Base-by-base conservation (phyloP, 208 protist species). In the Acanthamoeba culbertsoni region DNA sequence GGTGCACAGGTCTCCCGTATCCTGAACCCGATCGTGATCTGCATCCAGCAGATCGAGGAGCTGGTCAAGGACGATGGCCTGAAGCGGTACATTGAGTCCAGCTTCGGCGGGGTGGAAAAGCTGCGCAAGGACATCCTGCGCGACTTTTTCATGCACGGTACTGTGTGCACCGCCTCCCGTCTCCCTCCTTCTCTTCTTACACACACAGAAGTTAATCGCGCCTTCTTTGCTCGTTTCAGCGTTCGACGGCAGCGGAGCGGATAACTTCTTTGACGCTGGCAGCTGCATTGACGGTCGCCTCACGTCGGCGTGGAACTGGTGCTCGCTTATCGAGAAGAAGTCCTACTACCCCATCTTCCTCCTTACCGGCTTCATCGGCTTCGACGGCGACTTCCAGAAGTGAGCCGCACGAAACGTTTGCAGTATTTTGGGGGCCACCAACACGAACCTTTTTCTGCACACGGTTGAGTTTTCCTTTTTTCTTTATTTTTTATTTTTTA, bases 291-390 rank as follows among this genome's bases (percentile, higher is more conserved):
- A 99, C 95, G 99, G 99, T 43, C 97, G 99, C 37, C 95, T 99
- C 40, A 99, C 99, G 5, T 99, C 97, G 28, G 98, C 98, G 48
- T 99, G 99, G 98, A 99, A 99, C 93, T 99, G 98, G 98, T 99
- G 98, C 92, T 96, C 97, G 14, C 93, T 98, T 65, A 93, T 99
- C 51, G 95, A 98, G 53, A 99, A 99, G 95, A 99, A 99, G 93
- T n/a, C 84, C 31, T 99, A 98, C 94, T 99, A 98, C 90, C 97
- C 98, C 33, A 96, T 99, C 1, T 99, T 99, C 96, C 95, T 99
- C 51, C 93, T 99, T 7, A 96, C 97, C 46, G 98, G 99, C 14
- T 99, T 99, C 91, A 96, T 88, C 59, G 98, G 98, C 45, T 99
- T 99, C 93, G 99, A 99, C 94, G 99, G 99, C 23, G 96, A 99